Percentiles rank a stretch among this genome's conserved stretches.
phyloP scores from a whole-genome alignment of 768 basidiomycete genomes.

The Grammothele lineata region DNA sequence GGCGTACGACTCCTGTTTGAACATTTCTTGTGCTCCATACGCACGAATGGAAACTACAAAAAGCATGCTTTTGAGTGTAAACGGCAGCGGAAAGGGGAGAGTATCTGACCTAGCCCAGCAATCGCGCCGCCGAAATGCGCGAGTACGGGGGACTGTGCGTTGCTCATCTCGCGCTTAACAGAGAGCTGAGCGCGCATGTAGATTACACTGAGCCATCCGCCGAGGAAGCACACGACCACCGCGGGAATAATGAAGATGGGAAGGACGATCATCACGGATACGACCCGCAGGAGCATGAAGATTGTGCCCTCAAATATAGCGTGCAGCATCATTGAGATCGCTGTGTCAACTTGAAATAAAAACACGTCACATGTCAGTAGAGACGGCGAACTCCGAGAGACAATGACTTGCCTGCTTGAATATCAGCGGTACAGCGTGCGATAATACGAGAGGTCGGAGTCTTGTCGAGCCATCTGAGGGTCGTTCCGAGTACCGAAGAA shows the following conservation, averaged over 20 bases:
- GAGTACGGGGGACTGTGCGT: constrained; percentile 44
- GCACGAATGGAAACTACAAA: constrained; percentile 45
- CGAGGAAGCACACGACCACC: constrained; percentile 31
- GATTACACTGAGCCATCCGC: constrained; percentile 40
- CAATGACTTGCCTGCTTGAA: constrained; percentile 29
- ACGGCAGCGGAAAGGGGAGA: neutral
- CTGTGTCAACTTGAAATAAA: constrained; percentile 32
- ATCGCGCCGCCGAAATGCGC: constrained; percentile 51
- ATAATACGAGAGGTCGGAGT: constrained; percentile 58
- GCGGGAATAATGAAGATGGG: constrained; percentile 40
- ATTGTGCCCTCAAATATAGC: constrained; percentile 28
- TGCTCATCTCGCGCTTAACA: constrained; percentile 54
- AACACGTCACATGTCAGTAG: neutral
- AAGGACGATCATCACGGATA: constrained; percentile 32
- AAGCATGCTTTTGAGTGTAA: neutral
- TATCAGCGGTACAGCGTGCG: constrained; percentile 64
- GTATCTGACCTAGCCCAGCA: constrained; percentile 37
- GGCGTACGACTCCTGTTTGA: constrained; percentile 36
- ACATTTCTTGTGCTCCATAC: constrained; percentile 46
- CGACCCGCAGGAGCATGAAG: constrained; percentile 33
- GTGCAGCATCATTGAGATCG: constrained; percentile 23
- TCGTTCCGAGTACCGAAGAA: constrained; percentile 51
- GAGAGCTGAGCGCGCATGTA: constrained; percentile 55
- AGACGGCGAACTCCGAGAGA: neutral
- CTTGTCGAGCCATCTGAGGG: constrained; percentile 47